These are phyloP conservation scores for Blumeria hordei DNA, from an alignment of 2,329 filamentous ascomycete genomes.

Conservation along the genomic window DNA sequence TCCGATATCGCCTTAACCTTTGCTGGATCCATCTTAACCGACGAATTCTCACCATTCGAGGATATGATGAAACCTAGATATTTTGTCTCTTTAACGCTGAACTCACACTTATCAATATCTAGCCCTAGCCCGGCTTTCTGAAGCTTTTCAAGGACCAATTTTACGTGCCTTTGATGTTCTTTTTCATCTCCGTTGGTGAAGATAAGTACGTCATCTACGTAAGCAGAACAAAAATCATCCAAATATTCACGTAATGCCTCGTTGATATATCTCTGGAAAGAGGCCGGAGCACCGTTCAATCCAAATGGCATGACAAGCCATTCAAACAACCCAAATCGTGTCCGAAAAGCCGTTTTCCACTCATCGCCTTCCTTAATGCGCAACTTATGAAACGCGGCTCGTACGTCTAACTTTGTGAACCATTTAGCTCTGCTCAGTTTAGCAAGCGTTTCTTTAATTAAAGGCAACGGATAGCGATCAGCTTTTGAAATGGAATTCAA, in stretches of 20 bases:
- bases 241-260: not conserved
- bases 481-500: not conserved
- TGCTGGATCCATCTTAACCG: no score
- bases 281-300: not conserved
- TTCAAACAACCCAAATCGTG: not conserved
- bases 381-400: not conserved
- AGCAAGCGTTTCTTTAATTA: not conserved
- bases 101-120: no score
- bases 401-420: not conserved
- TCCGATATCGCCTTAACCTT: no score
- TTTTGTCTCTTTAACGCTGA: no score
- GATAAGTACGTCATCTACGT: not conserved
- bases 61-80: no score
- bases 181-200: not conserved
- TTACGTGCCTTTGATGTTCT: not conserved
- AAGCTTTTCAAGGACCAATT: not conserved
- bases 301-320: constrained; percentile 2
- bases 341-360: not conserved
- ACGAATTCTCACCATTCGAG: no score
- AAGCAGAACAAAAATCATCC: not conserved
- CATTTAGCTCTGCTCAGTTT: not conserved
- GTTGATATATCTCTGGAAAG: constrained; percentile 1
- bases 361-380: not conserved
- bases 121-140: not conserved
- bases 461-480: constrained; percentile 1